Evolutionary conservation across 148 eudicot species (phyloP).

Genomic region (Rhododendron ovatum): DNA sequence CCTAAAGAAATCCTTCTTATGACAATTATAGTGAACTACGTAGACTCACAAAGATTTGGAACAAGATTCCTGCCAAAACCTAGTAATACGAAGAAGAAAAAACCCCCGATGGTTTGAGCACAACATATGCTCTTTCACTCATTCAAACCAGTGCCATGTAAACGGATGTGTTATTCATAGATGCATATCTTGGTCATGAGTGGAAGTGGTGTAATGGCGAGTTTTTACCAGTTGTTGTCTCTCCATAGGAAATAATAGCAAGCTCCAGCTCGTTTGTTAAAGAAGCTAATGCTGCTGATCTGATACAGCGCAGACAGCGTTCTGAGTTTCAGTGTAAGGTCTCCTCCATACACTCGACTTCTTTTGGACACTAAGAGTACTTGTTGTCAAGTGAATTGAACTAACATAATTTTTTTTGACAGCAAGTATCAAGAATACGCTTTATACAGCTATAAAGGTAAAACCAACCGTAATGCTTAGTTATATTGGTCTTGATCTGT

Average conservation of each 20-base stretch:
- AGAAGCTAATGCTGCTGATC: constrained; percentile 86
- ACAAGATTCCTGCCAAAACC: not conserved
- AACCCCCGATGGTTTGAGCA: not conserved
- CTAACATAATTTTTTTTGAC: constrained; percentile 20
- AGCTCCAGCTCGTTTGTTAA: constrained; percentile 52
- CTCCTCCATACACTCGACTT: not conserved
- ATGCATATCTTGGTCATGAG: not conserved
- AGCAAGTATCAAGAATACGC: constrained; percentile 71
- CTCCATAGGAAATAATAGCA: constrained; percentile 55
- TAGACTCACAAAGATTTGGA: not conserved
- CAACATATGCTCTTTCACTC: not conserved
- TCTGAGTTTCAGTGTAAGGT: constrained; percentile 80
- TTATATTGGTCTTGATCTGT: not conserved
- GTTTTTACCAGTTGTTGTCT: constrained; percentile 43
- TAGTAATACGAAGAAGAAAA: not conserved
- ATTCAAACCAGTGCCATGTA: not conserved
- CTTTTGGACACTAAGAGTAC: not conserved
- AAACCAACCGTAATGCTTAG: not conserved
- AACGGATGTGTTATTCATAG: not conserved
- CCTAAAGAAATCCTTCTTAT: not conserved
- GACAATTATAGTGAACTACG: not conserved
- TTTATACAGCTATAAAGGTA: constrained; percentile 71
- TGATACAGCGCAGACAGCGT: constrained; percentile 84
- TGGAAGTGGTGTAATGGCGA: constrained; percentile 36
- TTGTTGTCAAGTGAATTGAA: constrained; percentile 15